phyloP scores from a whole-genome alignment of 2,329 filamentous ascomycete genomes.

The Penicillium verrucosum region DNA sequence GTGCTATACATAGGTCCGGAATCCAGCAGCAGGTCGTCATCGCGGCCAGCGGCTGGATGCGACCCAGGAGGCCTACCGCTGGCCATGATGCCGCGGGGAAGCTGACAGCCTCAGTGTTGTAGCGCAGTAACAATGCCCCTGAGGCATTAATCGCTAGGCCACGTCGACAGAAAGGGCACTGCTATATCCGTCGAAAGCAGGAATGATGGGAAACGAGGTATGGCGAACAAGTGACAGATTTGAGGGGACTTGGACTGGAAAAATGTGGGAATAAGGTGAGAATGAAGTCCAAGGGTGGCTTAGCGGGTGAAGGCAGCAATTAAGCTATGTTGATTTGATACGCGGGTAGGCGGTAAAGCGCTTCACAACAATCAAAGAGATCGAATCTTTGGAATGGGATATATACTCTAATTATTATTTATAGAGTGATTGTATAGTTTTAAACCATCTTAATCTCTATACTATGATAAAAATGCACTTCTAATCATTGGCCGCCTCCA shows the following conservation, averaged over 20 bases:
- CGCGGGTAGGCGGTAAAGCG: constrained; percentile 22
- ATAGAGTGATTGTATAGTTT: background rate
- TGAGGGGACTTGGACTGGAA: background rate
- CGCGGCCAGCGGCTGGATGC: constrained; percentile 44
- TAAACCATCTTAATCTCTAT: background rate
- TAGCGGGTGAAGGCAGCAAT: constrained; percentile 24
- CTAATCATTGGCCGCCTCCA: background rate
- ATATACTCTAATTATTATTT: background rate
- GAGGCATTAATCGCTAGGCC: constrained; percentile 38
- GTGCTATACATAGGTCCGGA: constrained; percentile 59
- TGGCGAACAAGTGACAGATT: background rate
- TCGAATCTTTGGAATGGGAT: background rate
- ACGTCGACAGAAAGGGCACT: constrained; percentile 8
- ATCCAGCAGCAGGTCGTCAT: constrained; percentile 44
- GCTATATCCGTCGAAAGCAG: constrained; percentile 5
- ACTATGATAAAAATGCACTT: background rate
- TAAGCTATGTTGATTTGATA: constrained; percentile 20
- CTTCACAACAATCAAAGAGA: constrained; percentile 1
- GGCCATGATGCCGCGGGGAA: constrained; percentile 42
- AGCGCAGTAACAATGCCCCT: constrained; percentile 27
- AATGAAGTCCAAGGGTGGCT: constrained; percentile 20
- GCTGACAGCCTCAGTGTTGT: constrained; percentile 34
- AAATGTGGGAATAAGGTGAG: constrained; percentile 4
- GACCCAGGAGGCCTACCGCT: constrained; percentile 54
- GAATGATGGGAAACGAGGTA: constrained; percentile 6